Evolutionary conservation across 1,139 yeast genomes (phyloP), one percentile per base, ranked within the genome.

Genomic region (Entelexis paramagnoliae): DNA sequence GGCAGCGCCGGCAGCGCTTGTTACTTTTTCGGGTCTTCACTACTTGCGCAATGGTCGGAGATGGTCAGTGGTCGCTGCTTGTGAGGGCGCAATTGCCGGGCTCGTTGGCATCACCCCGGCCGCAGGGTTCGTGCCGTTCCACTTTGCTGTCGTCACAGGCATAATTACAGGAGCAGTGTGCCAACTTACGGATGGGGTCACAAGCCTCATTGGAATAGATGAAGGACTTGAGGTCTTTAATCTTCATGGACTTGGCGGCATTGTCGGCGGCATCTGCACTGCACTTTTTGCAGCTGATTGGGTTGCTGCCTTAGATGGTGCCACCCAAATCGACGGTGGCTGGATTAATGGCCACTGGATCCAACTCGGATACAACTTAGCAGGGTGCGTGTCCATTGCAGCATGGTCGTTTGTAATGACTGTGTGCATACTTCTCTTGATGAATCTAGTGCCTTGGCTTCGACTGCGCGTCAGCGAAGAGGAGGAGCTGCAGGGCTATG

Each of bases 221-320:
- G 97, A 89, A 66, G 96, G 96, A 74, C 76, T 88, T 75, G 96
- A 88, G 69, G 95, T 87, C 50, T 89, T 84, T 71, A 88, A 96
- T 30, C 72, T 87, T 55, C 96, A 89, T 68, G 96, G 95, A 60
- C 81, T 88, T 59, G 97, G 96, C 66, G 96, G 96, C 50, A 78
- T 83, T 63, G 72, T 78, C 59, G 97, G 97, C 49, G 79, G 86
- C 38, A 71, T 82, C 28, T 68, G 87, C 70, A 88, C 96, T 39
- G 96, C 95, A 63, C 74, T 89, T 58, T 89, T 89, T 66, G 95
- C 96, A 33, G 94, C 95, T 50, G 93, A 88, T 71, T 88, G 88
- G 70, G 80, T 89, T 59, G 83, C 94, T 49, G 88, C 86, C 34
- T 70, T 85, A 40, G 72, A 71, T 32, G 84, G 80, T 45, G 72